Percentiles rank a stretch among this genome's conserved stretches.
phyloP scores from a whole-genome alignment of 177 flowering plant species.

The Vitis hybrid region DNA sequence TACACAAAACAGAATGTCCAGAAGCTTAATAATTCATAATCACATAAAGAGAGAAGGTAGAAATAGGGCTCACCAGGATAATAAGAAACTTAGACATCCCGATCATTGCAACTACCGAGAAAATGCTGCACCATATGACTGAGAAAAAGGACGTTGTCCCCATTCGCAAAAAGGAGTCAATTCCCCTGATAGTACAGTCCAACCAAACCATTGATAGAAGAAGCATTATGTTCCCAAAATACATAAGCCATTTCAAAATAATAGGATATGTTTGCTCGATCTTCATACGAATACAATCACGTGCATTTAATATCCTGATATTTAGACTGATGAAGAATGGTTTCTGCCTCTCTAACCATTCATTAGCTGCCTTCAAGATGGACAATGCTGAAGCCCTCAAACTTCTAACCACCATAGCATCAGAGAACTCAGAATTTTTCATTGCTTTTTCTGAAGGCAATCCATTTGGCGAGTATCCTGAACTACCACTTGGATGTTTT shows the following conservation, averaged over 20 bases:
- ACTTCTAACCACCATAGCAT: conserved; percentile 28
- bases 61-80: conserved; percentile 55
- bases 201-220: conserved; percentile 77
- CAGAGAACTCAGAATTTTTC: conserved; percentile 28
- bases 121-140: conserved; percentile 75
- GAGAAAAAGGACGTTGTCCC: conserved; percentile 87
- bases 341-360: conserved; percentile 55
- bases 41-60: background rate
- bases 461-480: conserved; percentile 25
- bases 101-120: conserved; percentile 77
- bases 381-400: conserved; percentile 39
- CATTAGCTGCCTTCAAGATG: conserved; percentile 33
- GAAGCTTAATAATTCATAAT: background rate
- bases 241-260: conserved; percentile 57
- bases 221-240: conserved; percentile 62
- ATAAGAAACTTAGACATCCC: conserved; percentile 69
- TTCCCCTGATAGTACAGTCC: conserved; percentile 80
- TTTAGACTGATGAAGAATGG: conserved; percentile 39
- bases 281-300: conserved; percentile 45
- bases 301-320: conserved; percentile 25
- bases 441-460: conserved; percentile 23
- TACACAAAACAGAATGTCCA: background rate
- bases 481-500: conserved; percentile 14
- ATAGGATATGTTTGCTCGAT: conserved; percentile 56
- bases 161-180: conserved; percentile 73